Evolutionary conservation across 2,329 filamentous ascomycete genomes (phyloP).

Genomic region (Calonectria henricotiae): DNA sequence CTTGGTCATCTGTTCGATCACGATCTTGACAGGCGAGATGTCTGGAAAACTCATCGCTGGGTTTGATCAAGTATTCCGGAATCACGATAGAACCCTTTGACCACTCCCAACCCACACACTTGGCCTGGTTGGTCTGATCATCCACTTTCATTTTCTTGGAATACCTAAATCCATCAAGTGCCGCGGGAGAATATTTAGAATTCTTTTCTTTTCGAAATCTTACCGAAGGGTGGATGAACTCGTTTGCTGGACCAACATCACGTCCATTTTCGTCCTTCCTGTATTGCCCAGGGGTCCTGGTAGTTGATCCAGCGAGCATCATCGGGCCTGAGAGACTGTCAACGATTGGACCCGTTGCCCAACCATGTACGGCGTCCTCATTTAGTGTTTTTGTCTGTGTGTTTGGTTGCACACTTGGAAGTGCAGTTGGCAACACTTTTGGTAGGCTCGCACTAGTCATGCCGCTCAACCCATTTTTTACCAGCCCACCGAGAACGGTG

Average conservation of each 20-base stretch:
- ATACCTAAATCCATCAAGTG: not conserved
- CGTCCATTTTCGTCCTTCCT: conserved; percentile 6
- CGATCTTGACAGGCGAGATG: conserved; percentile 13
- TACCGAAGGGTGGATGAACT: conserved; percentile 1
- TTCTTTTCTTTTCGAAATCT: conserved; percentile 12
- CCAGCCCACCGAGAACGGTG: not conserved
- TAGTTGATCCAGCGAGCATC: conserved; percentile 13
- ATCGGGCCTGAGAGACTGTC: conserved; percentile 10
- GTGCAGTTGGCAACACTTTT: not conserved
- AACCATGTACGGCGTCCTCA: conserved; percentile 1
- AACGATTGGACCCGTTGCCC: conserved; percentile 9
- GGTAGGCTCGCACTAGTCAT: not conserved
- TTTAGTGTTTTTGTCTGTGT: not conserved
- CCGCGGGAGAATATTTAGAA: not conserved
- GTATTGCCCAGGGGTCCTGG: conserved; percentile 4
- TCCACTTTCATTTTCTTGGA: conserved; percentile 8
- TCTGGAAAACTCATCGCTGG: not conserved
- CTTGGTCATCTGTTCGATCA: conserved; percentile 5
- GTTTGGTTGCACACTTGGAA: not conserved
- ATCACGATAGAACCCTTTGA: not conserved
- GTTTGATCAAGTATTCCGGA: conserved; percentile 19
- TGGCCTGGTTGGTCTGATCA: not conserved
- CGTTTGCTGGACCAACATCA: not conserved
- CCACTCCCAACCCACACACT: conserved; percentile 12
- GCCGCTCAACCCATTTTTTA: not conserved